Base-by-base conservation (phyloP, 2,329 filamentous ascomycete species). In the Escovopsis weberi region DNA sequence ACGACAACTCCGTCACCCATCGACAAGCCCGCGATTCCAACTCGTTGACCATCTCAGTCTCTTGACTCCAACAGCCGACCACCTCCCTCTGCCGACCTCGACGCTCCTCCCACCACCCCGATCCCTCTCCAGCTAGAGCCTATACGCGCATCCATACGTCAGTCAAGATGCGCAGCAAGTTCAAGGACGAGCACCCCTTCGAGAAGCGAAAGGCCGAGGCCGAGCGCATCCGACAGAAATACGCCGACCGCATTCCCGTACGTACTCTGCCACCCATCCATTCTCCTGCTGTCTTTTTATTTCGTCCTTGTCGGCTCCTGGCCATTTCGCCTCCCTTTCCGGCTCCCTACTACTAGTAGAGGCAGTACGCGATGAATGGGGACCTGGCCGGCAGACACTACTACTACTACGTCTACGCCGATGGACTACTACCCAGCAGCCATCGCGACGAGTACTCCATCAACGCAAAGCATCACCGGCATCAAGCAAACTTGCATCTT, bases 181-280 rank as follows among this genome's bases (percentile, higher is more conserved):
- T 98, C 70, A 98, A 98, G 87, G 91, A 98, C 81, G 91, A 96
- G 79, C 91, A 96, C 67, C 87, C 86, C 57, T 96, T 96, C 65
- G 91, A 96, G 82, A 98, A 98, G 85, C 87, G 91, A 72, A 95
- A 96, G 85, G 91, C 91, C 53, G 91, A 98, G 72, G 91, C 91
- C 63, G 91, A 98, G 75, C 88, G 91, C 66, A 95, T 95, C 65
- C 87, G 91, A 54, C 88, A 95, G 74, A 98, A 98, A 70, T 98
- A 98, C 65, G 80, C 86, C 55, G 91, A 98, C 66, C 86, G 91
- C 58, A 98, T 98, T 68, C 91, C 91, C 41, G 91, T 95, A 79
- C 7, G 12, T 4, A 30, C 30, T 11, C 12, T 19, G 19, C 11
- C 42, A 33, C n/a, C 2, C 26, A 41, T 41, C 38, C 6, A 23